These are phyloP conservation scores for Phalaenopsis equestris DNA, from an alignment of 106 monocot species.

Conservation along the genomic window DNA sequence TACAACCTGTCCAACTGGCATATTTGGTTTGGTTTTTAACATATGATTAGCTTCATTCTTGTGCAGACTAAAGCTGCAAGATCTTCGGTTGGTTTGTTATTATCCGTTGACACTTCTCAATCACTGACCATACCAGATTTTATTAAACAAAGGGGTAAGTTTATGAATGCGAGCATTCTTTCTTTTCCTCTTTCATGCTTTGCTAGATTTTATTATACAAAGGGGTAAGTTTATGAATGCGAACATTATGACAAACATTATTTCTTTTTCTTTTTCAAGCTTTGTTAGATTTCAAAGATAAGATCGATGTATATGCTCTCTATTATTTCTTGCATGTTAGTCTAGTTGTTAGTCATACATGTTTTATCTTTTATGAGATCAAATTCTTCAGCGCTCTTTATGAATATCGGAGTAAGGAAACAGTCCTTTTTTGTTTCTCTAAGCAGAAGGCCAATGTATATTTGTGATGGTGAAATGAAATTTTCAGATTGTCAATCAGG, in stretches of 20 bases:
- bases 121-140: constrained; percentile 49
- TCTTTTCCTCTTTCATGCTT: neutral
- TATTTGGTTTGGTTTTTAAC: neutral
- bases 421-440: neutral
- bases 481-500: neutral
- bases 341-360: neutral
- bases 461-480: neutral
- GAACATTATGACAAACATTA: neutral
- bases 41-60: neutral
- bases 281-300: neutral
- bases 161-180: constrained; percentile 1
- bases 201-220: constrained; percentile 54
- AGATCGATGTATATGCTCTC: neutral
- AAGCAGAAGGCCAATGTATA: neutral
- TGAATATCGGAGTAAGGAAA: neutral
- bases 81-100: constrained; percentile 54
- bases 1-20: neutral
- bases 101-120: constrained; percentile 74
- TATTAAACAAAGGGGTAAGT: constrained; percentile 72
- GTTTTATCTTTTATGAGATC: neutral
- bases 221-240: constrained; percentile 46
- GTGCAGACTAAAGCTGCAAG: constrained; percentile 85
- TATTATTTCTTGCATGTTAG: neutral
- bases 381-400: neutral
- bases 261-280: neutral